Evolutionary conservation across 129 eudicot genomes (phyloP), one percentile per base, ranked within the genome.

Genomic region (Flaveria trinervia): DNA sequence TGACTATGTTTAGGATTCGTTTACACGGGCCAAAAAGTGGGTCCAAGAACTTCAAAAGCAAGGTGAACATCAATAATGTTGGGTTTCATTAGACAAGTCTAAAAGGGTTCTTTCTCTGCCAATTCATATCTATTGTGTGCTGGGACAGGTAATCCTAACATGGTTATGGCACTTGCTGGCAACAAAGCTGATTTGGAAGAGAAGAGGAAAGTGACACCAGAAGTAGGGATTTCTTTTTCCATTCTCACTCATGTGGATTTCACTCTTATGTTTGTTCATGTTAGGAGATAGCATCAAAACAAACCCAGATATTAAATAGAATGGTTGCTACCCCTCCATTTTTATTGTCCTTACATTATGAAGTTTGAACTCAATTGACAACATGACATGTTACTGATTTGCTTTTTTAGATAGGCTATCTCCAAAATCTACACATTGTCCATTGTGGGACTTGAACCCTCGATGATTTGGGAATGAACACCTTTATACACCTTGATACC

Each of bases 81-180:
- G 54, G 7, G 22, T 49, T 73, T 18, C 52, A 54, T 72, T 10
- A 46, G 25, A 18, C 14, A 16, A 56, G 23, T 9, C 12, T 26
- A 13, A 28, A 61, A 11, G n/a, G 22, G 69, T 14, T 64, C 14
- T 64, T 17, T 30, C 46, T 7, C 46, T 64, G 46, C 69, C 22
- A 49, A 33, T 61, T 41, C 52, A 41, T 71, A 56, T 73, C 13
- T 17, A 25, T 44, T 76, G 64, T 50, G 74, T 36, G 57, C 36
- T 76, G 25, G 30, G 75, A 57, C 82, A 94, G 98, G 98, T 60
- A 94, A 94, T 77, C 93, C 97, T 8, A 94, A 87, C 85, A 89
- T 94, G 97, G 97, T 94, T 18, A 89, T 91, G 98, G 97, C 98
- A 62, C 93, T 94, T 82, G 97, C 98, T 54, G 98, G 97, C 59